Conservation (phyloP, 1,139 yeast species). For the Scheffersomyces parashehatae region DNA sequence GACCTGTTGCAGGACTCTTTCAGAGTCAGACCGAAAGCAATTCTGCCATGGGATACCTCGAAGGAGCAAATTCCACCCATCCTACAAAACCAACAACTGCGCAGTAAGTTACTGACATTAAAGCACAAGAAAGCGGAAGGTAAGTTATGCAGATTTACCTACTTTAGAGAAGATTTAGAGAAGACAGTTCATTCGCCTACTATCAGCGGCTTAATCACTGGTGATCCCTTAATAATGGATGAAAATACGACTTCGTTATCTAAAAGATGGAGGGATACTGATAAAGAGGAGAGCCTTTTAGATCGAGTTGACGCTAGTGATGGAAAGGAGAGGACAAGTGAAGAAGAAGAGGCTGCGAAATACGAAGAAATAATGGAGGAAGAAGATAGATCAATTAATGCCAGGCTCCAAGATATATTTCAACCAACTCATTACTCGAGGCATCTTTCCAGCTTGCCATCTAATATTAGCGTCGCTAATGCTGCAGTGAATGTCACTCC, state of each 20-base stretch:
- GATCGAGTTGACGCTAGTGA: not conserved
- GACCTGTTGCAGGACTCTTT: conserved; percentile 42
- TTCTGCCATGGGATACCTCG: conserved; percentile 73
- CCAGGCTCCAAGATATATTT: conserved; percentile 30
- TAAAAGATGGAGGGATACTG: conserved; percentile 17
- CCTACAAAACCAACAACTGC: conserved; percentile 17
- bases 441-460: conserved; percentile 12
- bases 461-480: conserved; percentile 11
- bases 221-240: conserved; percentile 6
- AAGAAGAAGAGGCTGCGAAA: conserved; percentile 1
- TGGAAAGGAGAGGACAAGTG: conserved; percentile 2
- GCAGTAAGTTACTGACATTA: conserved; percentile 7
- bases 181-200: conserved; percentile 90
- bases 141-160: conserved; percentile 67
- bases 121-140: conserved; percentile 20
- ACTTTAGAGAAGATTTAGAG: conserved; percentile 85
- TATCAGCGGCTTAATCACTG: conserved; percentile 68
- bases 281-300: not conserved
- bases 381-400: conserved; percentile 10
- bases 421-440: conserved; percentile 25
- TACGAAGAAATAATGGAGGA: conserved; percentile 11
- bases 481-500: conserved; percentile 11
- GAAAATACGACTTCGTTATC: conserved; percentile 10
- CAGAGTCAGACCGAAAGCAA: conserved; percentile 70
- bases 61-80: conserved; percentile 33